Conservation (phyloP, 768 basidiomycete species). For the Tylopilus intermedius region DNA sequence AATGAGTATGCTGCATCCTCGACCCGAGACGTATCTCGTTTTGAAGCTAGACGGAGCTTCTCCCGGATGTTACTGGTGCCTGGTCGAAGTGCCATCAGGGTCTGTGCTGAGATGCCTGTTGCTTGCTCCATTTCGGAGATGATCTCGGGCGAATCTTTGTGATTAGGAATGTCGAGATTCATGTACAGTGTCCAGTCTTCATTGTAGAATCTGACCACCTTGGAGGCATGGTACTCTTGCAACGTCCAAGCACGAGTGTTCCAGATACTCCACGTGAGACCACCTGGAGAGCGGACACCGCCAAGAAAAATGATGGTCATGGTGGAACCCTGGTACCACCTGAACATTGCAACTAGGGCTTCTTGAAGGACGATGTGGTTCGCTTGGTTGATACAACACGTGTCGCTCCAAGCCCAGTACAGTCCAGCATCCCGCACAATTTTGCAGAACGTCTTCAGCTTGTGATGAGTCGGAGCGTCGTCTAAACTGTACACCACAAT, state of each 20-base stretch:
- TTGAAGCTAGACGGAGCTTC: neutral
- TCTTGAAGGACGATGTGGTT: neutral
- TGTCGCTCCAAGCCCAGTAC: slow-evolving; percentile 2
- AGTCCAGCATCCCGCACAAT: neutral
- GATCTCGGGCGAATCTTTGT: neutral
- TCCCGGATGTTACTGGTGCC: neutral
- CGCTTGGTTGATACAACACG: neutral
- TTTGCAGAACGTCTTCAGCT: slow-evolving; percentile 1
- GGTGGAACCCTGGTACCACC: neutral
- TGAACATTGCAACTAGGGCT: neutral
- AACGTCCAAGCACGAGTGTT: slow-evolving; percentile 1
- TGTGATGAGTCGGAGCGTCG: neutral
- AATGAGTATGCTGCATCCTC: neutral
- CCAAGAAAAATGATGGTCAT: neutral
- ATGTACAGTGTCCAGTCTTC: neutral
- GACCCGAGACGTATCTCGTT: neutral
- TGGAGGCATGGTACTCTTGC: slow-evolving; percentile 1
- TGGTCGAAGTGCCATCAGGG: neutral
- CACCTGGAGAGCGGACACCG: neutral
- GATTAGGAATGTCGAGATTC: neutral
- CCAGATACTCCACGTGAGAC: neutral
- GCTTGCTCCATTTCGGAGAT: neutral
- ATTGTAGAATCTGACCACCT: neutral
- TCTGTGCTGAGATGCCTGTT: neutral
- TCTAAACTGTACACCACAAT: neutral